Conservation (phyloP, 1,139 yeast species). For the Pichia sp. region DNA sequence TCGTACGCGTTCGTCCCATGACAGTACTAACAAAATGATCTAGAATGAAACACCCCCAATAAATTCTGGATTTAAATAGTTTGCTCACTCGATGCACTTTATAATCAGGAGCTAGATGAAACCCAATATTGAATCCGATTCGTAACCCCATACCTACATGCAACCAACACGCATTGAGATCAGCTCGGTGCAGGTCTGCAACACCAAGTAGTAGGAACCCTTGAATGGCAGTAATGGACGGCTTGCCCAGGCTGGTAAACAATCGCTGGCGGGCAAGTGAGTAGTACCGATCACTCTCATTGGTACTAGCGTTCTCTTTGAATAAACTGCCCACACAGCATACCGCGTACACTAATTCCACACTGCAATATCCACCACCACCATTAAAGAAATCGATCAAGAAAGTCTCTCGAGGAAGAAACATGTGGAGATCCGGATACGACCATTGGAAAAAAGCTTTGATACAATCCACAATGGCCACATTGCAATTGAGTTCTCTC, state of each 20-base stretch:
- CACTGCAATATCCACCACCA: conserved; percentile 36
- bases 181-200: conserved; percentile 42
- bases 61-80: conserved; percentile 49
- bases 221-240: conserved; percentile 40
- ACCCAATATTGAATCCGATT: conserved; percentile 62
- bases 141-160: conserved; percentile 54
- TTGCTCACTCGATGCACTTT: conserved; percentile 10
- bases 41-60: conserved; percentile 63
- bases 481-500: too few relatives aligned
- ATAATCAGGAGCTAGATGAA: conserved; percentile 17
- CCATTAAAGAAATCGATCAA: conserved; percentile 42
- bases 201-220: conserved; percentile 44
- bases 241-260: conserved; percentile 27
- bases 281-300: conserved; percentile 41
- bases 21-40: conserved; percentile 56
- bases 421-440: conserved; percentile 58
- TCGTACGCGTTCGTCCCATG: conserved; percentile 43
- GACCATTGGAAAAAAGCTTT: conserved; percentile 57
- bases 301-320: conserved; percentile 34
- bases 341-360: conserved; percentile 43
- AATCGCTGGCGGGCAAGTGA: too few relatives aligned
- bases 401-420: conserved; percentile 60
- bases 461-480: conserved; percentile 21
- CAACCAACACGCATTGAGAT: conserved; percentile 56
- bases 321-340: conserved; percentile 51